Base-by-base conservation (phyloP, 2,329 filamentous ascomycete genomes). In the Alternaria conjuncta region DNA sequence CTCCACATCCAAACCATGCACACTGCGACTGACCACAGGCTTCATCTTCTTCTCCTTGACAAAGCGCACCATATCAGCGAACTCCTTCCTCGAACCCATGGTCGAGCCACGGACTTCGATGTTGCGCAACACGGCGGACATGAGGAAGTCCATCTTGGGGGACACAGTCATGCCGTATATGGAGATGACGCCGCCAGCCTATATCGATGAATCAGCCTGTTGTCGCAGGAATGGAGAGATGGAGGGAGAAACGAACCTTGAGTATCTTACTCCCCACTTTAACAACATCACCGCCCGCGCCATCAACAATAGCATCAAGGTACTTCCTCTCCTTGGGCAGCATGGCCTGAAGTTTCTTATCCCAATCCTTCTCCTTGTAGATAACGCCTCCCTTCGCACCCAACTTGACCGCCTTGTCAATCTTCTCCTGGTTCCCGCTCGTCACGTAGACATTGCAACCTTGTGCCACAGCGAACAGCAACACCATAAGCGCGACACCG, bases 21-120 rank as follows among this genome's bases (percentile, higher is more conserved):
- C 87, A 1, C 90, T 87, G 56, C 90, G 86, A 67, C 91, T 96
- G 1, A 98, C 87, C 4, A 97, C 84, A 0, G 95, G 94, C 57
- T 84, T 86, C 64, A 97, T 89, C 75, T 90, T 87, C 68, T 93
- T 88, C 67, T 89, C 82, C 12, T 85, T 85, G 36, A 97, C 91
- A 81, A 97, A 97, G 2, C 86, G 85, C 6, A 97, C 86, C 93
- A 98, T 97, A 21, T 96, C 92, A n/a, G 84, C 84, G 75, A 97
- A 98, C 81, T 98, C 96, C 75, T 88, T 89, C 47, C 92, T 86
- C 26, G 93, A 97, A 1, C 95, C 95, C 94, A 98, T 97, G 0
- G 94, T 97, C 13, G 88, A 90, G 18, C 96, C 95, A 53, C 87
- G 87, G 26, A 98, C 85, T 50, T 98, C 95, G 57, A 97, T 87